Conservation (phyloP, 305 asterid species). For the Fraxinus baroniana region DNA sequence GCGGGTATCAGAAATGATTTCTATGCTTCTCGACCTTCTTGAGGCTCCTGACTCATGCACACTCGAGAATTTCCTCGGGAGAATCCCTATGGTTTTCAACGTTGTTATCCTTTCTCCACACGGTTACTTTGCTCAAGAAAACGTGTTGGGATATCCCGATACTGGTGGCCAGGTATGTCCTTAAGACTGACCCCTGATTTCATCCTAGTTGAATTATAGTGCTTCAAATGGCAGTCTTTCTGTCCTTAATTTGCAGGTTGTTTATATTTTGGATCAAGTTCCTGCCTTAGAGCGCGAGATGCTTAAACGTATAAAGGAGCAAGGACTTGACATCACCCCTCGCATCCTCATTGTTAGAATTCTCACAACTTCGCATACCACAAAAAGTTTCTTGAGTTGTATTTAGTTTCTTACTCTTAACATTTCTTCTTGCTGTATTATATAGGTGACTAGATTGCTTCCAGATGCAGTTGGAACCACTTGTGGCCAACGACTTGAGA, state of each 20-base stretch:
- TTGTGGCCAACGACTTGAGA: conserved; percentile 69
- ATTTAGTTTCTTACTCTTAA: not conserved
- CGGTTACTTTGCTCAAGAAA: conserved; percentile 98
- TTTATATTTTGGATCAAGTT: conserved; percentile 88
- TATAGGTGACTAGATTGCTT: conserved; percentile 68
- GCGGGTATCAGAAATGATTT: conserved; percentile 76
- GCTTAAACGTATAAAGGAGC: conserved; percentile 76
- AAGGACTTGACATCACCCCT: conserved; percentile 75
- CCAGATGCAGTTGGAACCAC: conserved; percentile 89
- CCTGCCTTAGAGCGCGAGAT: conserved; percentile 80
- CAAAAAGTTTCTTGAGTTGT: not conserved
- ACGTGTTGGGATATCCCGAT: conserved; percentile 77
- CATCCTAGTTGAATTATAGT: not conserved
- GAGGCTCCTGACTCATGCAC: conserved; percentile 95
- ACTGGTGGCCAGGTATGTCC: conserved; percentile 75
- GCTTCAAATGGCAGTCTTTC: not conserved
- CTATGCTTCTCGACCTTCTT: conserved; percentile 84
- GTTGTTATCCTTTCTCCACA: conserved; percentile 96
- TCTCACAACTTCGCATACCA: not conserved
- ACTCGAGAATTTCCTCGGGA: conserved; percentile 83
- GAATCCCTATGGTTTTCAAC: conserved; percentile 94
- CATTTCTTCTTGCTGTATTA: conserved; percentile 2
- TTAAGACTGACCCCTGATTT: not conserved
- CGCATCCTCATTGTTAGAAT: conserved; percentile 65
- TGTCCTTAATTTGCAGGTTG: conserved; percentile 47